These are phyloP conservation scores for Botrytis deweyae DNA, from an alignment of 2,329 filamentous ascomycete genomes.

Conservation along the genomic window DNA sequence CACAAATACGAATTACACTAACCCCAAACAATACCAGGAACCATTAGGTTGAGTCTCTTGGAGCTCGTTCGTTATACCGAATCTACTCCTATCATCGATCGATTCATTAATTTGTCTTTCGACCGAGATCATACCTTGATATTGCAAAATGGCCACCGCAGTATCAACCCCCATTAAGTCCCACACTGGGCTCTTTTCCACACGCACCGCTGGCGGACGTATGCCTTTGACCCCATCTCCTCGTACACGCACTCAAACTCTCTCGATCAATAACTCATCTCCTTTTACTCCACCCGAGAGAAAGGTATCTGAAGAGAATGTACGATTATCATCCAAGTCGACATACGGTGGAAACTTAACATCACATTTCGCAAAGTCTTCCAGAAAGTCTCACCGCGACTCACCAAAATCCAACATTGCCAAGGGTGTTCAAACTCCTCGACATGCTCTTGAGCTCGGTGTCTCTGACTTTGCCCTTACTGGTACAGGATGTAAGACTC, in stretches of 20 bases:
- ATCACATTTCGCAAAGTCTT: conserved; percentile 71
- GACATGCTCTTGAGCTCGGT: conserved; percentile 80
- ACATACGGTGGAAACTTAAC: conserved; percentile 79
- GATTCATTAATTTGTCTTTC: conserved; percentile 52
- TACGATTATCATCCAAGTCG: conserved; percentile 58
- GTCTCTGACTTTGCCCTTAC: conserved; percentile 91
- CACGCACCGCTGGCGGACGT: conserved; percentile 89
- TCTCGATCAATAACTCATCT: conserved; percentile 61
- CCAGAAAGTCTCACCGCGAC: conserved; percentile 69
- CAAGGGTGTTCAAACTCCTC: conserved; percentile 69
- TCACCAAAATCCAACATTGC: conserved; percentile 98
- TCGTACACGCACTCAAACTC: conserved; percentile 56
- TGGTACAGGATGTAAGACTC: conserved; percentile 73
- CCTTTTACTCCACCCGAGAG: conserved; percentile 70
- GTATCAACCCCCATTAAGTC: conserved; percentile 93
- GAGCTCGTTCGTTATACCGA: conserved; percentile 48
- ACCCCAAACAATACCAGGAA: conserved; percentile 50
- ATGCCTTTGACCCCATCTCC: conserved; percentile 95
- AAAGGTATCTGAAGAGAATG: conserved; percentile 54
- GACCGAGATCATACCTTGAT: conserved; percentile 45
- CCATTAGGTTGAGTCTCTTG: conserved; percentile 61
- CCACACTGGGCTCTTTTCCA: conserved; percentile 88
- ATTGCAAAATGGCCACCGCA: conserved; percentile 73
- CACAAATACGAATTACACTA: conserved; percentile 48
- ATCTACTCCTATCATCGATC: conserved; percentile 40